phyloP scores from a whole-genome alignment of 2,329 filamentous ascomycete genomes.

The Hypomyces perniciosus region DNA sequence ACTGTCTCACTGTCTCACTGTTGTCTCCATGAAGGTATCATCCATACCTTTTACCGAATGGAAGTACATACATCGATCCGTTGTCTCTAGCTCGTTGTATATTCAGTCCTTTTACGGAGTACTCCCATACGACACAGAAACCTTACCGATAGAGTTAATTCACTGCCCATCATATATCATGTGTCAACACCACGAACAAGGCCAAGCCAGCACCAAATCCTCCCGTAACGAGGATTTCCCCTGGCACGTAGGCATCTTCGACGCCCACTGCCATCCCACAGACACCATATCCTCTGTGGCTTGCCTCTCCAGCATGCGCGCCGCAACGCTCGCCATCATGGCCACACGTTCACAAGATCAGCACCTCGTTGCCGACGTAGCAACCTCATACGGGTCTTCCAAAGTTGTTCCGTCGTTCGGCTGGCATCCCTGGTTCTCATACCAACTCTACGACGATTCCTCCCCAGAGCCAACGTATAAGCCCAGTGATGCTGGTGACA shows the following conservation, averaged over 20 bases:
- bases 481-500: slow-evolving; percentile 16
- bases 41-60: no score
- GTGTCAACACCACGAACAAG: not conserved
- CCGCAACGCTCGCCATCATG: slow-evolving; percentile 66
- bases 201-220: not conserved
- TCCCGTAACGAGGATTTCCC: slow-evolving; percentile 42
- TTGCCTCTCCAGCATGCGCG: slow-evolving; percentile 58
- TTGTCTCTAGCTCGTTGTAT: no score
- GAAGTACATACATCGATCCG: no score
- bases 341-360: slow-evolving; percentile 71
- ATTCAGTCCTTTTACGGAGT: no score
- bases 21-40: no score
- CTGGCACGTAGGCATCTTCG: slow-evolving; percentile 66
- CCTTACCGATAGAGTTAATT: no score
- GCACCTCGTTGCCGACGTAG: slow-evolving; percentile 59
- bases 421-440: slow-evolving; percentile 83
- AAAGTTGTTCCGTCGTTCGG: slow-evolving; percentile 65
- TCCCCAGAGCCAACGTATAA: slow-evolving; percentile 32
- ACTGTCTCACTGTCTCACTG: no score
- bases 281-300: slow-evolving; percentile 62
- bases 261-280: slow-evolving; percentile 81
- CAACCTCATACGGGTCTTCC: slow-evolving; percentile 48
- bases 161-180: no score
- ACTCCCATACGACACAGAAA: no score
- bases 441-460: slow-evolving; percentile 64